A percentile compares a stretch with the other conserved stretches of the same genome.
phyloP scores from a whole-genome alignment of 345 rosid genomes.

The Aquilaria yunnanensis region DNA sequence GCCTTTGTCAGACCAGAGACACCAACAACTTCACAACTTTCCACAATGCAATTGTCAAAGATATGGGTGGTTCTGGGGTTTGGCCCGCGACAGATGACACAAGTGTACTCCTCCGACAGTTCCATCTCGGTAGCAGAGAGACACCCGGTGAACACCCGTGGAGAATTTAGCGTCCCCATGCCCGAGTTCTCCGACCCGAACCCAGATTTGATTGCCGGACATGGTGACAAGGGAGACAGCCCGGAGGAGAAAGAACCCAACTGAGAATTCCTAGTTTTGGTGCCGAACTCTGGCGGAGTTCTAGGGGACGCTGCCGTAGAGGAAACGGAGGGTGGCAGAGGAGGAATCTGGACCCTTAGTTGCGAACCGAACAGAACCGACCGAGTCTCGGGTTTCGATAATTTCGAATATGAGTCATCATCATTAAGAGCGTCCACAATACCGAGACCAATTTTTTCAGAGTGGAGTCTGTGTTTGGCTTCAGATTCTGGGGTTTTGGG shows the following conservation, averaged over 20 bases:
- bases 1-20: constrained; percentile 30
- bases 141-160: constrained; percentile 34
- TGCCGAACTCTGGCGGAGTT: constrained; percentile 59
- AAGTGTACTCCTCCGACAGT: constrained; percentile 85
- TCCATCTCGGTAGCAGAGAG: constrained; percentile 67
- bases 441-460: constrained; percentile 61
- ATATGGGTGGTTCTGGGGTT: constrained; percentile 87
- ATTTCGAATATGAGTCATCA: constrained; percentile 24
- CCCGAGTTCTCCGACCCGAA: constrained; percentile 28
- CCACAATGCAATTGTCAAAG: constrained; percentile 73
- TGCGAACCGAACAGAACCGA: constrained; percentile 73
- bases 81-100: constrained; percentile 83
- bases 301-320: constrained; percentile 39
- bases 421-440: constrained; percentile 56
- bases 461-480: constrained; percentile 42
- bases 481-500: constrained; percentile 36
- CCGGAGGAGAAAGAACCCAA: constrained; percentile 25
- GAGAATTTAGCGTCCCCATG: constrained; percentile 30
- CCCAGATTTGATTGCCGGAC: constrained; percentile 23
- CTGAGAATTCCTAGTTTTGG: constrained; percentile 52
- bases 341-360: constrained; percentile 72
- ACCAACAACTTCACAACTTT: constrained; percentile 44
- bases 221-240: constrained; percentile 17
- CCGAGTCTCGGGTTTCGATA: constrained; percentile 43
- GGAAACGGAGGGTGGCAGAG: constrained; percentile 22